These are phyloP conservation scores for Vickermania ingenoplastis DNA, from an alignment of 208 protist genomes.

Conservation along the genomic window DNA sequence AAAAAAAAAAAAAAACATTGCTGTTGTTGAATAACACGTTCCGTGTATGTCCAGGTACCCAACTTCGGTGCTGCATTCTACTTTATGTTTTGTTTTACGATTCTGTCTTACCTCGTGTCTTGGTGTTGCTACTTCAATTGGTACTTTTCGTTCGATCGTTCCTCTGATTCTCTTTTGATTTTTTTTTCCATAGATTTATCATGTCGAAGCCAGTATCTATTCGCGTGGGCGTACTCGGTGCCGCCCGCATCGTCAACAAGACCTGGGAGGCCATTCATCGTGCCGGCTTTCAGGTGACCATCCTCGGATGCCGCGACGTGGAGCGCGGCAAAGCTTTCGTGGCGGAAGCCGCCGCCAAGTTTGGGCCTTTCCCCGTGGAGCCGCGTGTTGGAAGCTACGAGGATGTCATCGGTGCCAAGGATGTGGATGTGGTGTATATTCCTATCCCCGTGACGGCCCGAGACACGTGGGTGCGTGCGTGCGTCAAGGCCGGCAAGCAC, in stretches of 20 bases:
- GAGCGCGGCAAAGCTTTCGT: constrained; percentile 14
- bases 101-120: too few species aligned
- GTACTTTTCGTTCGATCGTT: constrained; percentile 7
- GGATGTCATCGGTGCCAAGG: constrained; percentile 23
- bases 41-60: too few species aligned
- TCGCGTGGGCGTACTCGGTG: constrained; percentile 40
- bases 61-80: too few species aligned
- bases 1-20: too few species aligned
- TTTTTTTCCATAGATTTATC: not conserved
- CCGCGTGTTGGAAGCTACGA: constrained; percentile 31
- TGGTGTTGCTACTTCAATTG: too few species aligned
- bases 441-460: constrained; percentile 39
- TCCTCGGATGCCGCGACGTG: constrained; percentile 31
- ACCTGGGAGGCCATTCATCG: constrained; percentile 26
- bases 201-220: constrained; percentile 10
- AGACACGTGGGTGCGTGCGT: constrained; percentile 39
- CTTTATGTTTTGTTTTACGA: too few species aligned
- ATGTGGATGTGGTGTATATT: constrained; percentile 68
- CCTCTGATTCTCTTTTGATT: constrained; percentile 5
- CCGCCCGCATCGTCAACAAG: constrained; percentile 22
- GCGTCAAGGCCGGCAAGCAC: constrained; percentile 47
- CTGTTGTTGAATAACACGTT: too few species aligned
- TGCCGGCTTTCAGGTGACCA: constrained; percentile 28
- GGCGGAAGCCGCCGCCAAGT: constrained; percentile 7
- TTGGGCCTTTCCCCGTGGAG: not conserved